Percentiles rank a stretch among this genome's conserved stretches.
Conservation (phyloP, 768 basidiomycete genomes). For the Sarcodon aspratus region DNA sequence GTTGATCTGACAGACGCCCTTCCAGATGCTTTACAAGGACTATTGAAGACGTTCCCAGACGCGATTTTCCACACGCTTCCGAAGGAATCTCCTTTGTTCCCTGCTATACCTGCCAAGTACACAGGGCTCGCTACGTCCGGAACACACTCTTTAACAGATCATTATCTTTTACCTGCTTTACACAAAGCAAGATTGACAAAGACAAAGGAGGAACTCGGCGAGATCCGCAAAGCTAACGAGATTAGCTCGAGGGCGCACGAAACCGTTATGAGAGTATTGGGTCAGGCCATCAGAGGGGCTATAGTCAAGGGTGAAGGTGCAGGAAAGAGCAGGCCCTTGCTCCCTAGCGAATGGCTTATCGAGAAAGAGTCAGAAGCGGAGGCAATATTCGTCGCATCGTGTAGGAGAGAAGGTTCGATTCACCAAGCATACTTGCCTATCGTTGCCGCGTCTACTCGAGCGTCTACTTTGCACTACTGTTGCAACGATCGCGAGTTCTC, state of each 20-base stretch:
- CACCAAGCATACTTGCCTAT: slow-evolving; percentile 92
- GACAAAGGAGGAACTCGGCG: slow-evolving; percentile 56
- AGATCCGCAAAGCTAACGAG: slow-evolving; percentile 70
- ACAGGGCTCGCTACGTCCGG: slow-evolving; percentile 22
- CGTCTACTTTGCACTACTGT: slow-evolving; percentile 89
- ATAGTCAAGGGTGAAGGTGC: slow-evolving; percentile 34
- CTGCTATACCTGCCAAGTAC: slow-evolving; percentile 33
- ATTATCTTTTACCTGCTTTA: slow-evolving; percentile 66
- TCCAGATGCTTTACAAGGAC: slow-evolving; percentile 29
- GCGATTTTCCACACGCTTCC: slow-evolving; percentile 63
- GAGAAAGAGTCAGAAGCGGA: slow-evolving; percentile 91
- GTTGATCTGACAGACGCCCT: slow-evolving; percentile 41
- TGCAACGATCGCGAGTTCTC: slow-evolving; percentile 84
- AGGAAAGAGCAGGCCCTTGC: slow-evolving; percentile 30
- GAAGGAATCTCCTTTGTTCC: slow-evolving; percentile 36
- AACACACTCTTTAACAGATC: slow-evolving; percentile 34
- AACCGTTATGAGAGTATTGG: slow-evolving; percentile 84
- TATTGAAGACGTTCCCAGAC: slow-evolving; percentile 36
- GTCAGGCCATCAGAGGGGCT: slow-evolving; percentile 51
- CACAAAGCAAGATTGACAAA: slow-evolving; percentile 76
- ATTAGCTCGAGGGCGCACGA: slow-evolving; percentile 90
- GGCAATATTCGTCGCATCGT: slow-evolving; percentile 86
- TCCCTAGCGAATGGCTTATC: slow-evolving; percentile 81
- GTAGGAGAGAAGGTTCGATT: slow-evolving; percentile 81
- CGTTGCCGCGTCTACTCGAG: slow-evolving; percentile 77